Conservation (phyloP, 2,329 filamentous ascomycete species). For the Colletotrichum cuscutae region DNA sequence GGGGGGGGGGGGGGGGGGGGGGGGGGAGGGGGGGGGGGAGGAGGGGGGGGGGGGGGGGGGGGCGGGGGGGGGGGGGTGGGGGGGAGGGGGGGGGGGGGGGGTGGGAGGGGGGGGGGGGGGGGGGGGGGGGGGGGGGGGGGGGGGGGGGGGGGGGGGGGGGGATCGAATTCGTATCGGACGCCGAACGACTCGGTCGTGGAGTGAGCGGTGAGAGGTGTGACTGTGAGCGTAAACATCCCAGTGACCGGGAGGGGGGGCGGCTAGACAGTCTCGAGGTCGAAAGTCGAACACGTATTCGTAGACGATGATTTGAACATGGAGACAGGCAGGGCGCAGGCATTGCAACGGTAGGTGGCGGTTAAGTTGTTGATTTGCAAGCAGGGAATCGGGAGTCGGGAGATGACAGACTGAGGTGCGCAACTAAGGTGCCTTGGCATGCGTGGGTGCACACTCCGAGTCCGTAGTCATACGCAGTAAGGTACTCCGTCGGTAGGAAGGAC, state of each 20-base stretch:
- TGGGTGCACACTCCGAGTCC: too few relatives aligned
- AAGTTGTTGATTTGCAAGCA: slow-evolving; percentile 1
- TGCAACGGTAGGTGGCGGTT: slow-evolving; percentile 14
- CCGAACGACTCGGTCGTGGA: slow-evolving; percentile 27
- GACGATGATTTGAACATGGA: background rate
- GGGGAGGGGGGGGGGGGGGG: slow-evolving; percentile 7
- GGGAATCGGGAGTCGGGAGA: background rate
- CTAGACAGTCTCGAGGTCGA: background rate
- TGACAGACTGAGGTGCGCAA: too few relatives aligned
- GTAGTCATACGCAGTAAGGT: too few relatives aligned
- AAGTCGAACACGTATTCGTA: background rate
- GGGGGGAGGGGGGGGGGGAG: background rate
- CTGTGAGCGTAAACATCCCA: background rate
- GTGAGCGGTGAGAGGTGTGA: slow-evolving; percentile 14
- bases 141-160: background rate
- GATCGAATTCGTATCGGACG: slow-evolving; percentile 5
- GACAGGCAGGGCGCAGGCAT: background rate
- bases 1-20: background rate
- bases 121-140: background rate
- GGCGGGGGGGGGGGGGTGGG: slow-evolving; percentile 1
- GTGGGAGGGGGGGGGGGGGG: background rate
- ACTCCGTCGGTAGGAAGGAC: background rate
- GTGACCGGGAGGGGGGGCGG: background rate
- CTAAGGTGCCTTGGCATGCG: too few relatives aligned
- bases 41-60: background rate